Base-by-base conservation (phyloP, 768 basidiomycete species). In the Mycena maculata region DNA sequence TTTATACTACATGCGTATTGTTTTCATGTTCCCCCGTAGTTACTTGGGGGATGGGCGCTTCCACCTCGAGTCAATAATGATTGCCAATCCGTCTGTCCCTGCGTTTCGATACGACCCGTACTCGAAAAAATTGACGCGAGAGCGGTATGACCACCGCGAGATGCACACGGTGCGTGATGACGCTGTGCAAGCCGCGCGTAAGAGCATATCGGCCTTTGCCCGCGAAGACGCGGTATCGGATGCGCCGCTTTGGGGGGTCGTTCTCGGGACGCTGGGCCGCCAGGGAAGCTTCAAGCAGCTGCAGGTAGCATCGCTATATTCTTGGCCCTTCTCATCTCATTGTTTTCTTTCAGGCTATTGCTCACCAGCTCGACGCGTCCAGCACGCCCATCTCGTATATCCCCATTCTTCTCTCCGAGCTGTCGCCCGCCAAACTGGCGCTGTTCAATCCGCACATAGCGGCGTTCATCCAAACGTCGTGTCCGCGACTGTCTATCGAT, bases 31-130 rank as follows among this genome's bases (percentile, higher is more conserved):
- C 66, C 42, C 39, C 22, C 60, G 52, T 65, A 98, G 96, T 73
- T 99, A 99, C 77, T 87, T 99, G 28, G 98, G 98, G 20, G 98
- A 99, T 73, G 98, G 98, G 23, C 92, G 98, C 12, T 99, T 99
- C 83, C 98, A 99, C 76, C 86, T 99, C 20, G 98, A 99, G 79
- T 93, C 95, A 16, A 96, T 98, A 76, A 99, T 99, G 98, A 98
- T 99, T 65, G 95, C 96, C n/a, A 99, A 99, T 77, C 98, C 98
- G 0, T 79, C 86, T 31, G 86, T 99, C 20, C 96, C 98, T 13
- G 96, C 98, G 0, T 99, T 98, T 81, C 89, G 98, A 23, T 99
- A 99, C 79, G 98, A 99, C 75, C 98, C 98, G 4, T 99, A 99
- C 78, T 94, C 95, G 23, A 99, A 99, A 79, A 98, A 96, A 75